Evolutionary conservation across 225 moss, liverwort and hornwort genomes (phyloP).

Genomic region (Antitrichia curtipendula): DNA sequence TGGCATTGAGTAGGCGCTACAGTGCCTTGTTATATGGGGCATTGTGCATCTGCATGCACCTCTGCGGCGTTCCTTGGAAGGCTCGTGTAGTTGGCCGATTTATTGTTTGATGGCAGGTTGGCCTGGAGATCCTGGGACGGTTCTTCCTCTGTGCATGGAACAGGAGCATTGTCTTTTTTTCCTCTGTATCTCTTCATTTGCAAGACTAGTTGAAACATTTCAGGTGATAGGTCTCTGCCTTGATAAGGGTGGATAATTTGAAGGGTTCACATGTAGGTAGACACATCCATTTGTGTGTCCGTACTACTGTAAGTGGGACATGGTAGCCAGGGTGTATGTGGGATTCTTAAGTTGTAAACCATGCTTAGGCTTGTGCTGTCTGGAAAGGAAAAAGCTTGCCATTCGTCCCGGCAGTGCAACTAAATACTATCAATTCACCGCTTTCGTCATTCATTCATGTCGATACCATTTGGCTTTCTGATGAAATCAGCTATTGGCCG

Average conservation of each 20-base stretch:
- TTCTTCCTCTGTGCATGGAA: constrained; percentile 3
- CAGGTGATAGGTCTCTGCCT: constrained; percentile 5
- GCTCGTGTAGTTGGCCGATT: constrained; percentile 1
- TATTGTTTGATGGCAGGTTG: constrained; percentile 1
- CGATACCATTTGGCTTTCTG: not conserved
- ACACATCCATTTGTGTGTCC: constrained; percentile 40
- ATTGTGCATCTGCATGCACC: not conserved
- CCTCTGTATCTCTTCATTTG: constrained; percentile 11
- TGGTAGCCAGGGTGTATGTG: constrained; percentile 19
- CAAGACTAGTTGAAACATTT: constrained; percentile 12
- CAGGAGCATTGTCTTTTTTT: not conserved
- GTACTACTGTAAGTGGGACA: constrained; percentile 30
- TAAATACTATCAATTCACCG: not conserved
- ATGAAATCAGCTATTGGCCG: not conserved
- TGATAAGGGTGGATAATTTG: constrained; percentile 11
- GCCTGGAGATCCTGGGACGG: not conserved
- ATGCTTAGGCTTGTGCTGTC: constrained; percentile 5
- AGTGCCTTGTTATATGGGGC: constrained; percentile 5
- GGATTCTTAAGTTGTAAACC: constrained; percentile 17
- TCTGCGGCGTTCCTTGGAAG: not conserved
- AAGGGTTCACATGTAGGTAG: constrained; percentile 27
- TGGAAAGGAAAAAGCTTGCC: constrained; percentile 16
- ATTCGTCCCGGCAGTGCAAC: constrained; percentile 8
- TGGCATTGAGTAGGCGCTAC: not conserved
- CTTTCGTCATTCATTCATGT: not conserved